phyloP scores from a whole-genome alignment of 108 stramenopile genomes.

The Pseudonitzschia delicatissima region DNA sequence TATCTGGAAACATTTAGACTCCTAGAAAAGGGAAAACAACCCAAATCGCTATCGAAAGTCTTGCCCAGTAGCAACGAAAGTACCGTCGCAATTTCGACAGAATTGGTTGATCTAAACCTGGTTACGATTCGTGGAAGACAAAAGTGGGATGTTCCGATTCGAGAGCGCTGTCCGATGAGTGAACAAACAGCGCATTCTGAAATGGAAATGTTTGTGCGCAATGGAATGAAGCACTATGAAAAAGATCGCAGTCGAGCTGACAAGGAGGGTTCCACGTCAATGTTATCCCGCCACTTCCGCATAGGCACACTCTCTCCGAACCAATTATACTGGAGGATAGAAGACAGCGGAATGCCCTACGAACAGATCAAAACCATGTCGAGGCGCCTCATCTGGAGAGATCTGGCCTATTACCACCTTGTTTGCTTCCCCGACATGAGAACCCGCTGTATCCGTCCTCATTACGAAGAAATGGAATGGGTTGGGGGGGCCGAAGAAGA shows the following conservation, averaged over 20 bases:
- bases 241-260: conserved; percentile 36
- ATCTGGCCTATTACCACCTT: conserved; percentile 45
- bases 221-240: conserved; percentile 28
- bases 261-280: conserved; percentile 26
- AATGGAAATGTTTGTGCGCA: conserved; percentile 26
- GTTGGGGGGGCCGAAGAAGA: conserved; percentile 29
- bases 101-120: conserved; percentile 17
- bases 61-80: neutral
- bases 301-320: conserved; percentile 39
- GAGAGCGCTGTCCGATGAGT: conserved; percentile 33
- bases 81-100: neutral
- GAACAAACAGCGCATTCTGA: conserved; percentile 10
- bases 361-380: conserved; percentile 40
- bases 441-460: conserved; percentile 26
- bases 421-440: conserved; percentile 36
- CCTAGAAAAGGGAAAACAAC: conserved; percentile 12
- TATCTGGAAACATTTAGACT: conserved; percentile 28
- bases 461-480: conserved; percentile 42
- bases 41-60: neutral
- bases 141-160: conserved; percentile 34
- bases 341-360: conserved; percentile 30
- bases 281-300: conserved; percentile 32
- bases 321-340: conserved; percentile 34
- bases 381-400: conserved; percentile 45
- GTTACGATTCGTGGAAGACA: conserved; percentile 11